A percentile compares a stretch with the other conserved stretches of the same genome.
phyloP scores from a whole-genome alignment of 176 grass and related monocot species.

The Areca catechu region DNA sequence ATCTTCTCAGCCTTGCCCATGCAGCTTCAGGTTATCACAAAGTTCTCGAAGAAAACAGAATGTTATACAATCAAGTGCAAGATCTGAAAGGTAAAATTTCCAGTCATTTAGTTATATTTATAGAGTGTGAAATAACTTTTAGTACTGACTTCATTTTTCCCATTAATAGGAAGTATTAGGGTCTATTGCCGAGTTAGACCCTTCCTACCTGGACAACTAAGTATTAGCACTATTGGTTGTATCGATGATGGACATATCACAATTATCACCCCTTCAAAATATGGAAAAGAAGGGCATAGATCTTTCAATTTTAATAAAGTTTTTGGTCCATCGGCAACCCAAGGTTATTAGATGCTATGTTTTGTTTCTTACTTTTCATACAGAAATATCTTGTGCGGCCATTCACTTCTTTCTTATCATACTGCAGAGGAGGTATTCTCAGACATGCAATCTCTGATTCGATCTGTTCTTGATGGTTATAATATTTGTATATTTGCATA shows the following conservation, averaged over 20 bases:
- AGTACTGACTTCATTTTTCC: neutral
- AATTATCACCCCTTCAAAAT: neutral
- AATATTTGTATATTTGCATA: constrained; percentile 11
- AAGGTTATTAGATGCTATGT: neutral
- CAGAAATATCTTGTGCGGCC: neutral
- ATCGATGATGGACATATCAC: neutral
- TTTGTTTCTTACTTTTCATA: neutral
- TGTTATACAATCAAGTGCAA: constrained; percentile 3
- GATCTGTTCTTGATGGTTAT: constrained; percentile 9
- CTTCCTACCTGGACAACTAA: constrained; percentile 5
- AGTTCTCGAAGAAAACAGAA: constrained; percentile 7
- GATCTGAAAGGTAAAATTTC: constrained; percentile 5
- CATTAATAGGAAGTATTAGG: constrained; percentile 1
- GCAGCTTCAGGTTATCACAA: neutral
- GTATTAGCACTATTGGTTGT: neutral
- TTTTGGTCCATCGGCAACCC: neutral
- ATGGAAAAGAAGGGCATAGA: constrained; percentile 2
- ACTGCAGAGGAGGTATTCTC: neutral
- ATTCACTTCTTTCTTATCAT: neutral
- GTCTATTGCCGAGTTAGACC: constrained; percentile 10
- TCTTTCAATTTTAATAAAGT: constrained; percentile 7
- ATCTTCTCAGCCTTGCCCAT: neutral
- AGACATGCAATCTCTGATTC: constrained; percentile 3
- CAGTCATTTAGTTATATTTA: neutral
- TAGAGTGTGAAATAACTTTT: neutral